phyloP scores from a whole-genome alignment of 1,284 basidiomycete genomes.

The Tausonia pullulans region DNA sequence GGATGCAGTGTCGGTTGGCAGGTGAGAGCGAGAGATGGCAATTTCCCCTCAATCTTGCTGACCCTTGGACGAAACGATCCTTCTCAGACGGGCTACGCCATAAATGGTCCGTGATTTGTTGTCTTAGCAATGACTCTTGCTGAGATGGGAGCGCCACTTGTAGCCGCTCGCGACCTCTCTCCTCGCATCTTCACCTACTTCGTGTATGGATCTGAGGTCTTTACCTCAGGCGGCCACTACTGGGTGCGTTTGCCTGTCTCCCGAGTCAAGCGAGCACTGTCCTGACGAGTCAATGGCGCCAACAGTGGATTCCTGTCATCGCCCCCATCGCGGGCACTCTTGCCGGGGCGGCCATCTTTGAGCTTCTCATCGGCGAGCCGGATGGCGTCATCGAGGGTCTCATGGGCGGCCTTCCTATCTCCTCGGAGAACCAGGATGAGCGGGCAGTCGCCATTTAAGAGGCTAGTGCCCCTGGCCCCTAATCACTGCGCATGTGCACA shows the following conservation, averaged over 20 bases:
- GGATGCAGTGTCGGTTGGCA: conserved; percentile 7
- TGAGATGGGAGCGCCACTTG: neutral
- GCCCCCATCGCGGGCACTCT: conserved; percentile 11
- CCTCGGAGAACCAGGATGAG: too few relatives aligned
- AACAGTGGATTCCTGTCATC: conserved; percentile 14
- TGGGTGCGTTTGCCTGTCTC: neutral
- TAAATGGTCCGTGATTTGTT: conserved; percentile 1
- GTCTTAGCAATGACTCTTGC: neutral
- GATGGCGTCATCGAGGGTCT: conserved; percentile 3
- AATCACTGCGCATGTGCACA: too few relatives aligned
- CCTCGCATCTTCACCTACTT: conserved; percentile 9
- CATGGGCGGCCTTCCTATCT: too few relatives aligned
- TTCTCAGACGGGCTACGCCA: conserved; percentile 3
- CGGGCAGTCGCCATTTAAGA: too few relatives aligned
- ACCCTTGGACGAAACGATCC: neutral
- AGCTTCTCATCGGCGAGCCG: conserved; percentile 11
- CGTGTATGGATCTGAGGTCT: conserved; percentile 14
- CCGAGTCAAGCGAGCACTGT: neutral
- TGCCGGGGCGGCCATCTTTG: conserved; percentile 2
- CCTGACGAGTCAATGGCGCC: too few relatives aligned
- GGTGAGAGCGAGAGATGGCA: neutral
- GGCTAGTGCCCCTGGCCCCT: too few relatives aligned
- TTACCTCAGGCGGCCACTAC: conserved; percentile 1
- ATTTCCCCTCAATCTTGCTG: neutral
- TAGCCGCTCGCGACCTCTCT: conserved; percentile 11